phyloP scores from a whole-genome alignment of 768 basidiomycete species.

The Scleroderma bovista region DNA sequence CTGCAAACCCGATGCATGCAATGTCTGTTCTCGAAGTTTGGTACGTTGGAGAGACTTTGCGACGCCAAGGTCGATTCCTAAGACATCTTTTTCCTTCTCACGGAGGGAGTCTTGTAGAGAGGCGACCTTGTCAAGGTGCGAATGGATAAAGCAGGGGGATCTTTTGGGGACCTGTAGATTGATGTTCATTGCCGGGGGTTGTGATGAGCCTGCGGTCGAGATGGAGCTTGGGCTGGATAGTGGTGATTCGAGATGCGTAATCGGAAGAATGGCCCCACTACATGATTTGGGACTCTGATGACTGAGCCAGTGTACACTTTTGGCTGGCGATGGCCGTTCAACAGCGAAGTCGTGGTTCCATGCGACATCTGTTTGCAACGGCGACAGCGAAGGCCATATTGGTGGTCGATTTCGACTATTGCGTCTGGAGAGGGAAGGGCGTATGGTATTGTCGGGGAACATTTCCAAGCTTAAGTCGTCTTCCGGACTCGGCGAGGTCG shows the following conservation, averaged over 20 bases:
- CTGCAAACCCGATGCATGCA: slow-evolving; percentile 12
- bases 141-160: slow-evolving; percentile 93
- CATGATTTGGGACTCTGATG: background rate
- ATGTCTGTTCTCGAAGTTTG: slow-evolving; percentile 6
- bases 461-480: slow-evolving; percentile 7
- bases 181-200: slow-evolving; percentile 23
- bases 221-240: slow-evolving; percentile 15
- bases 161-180: slow-evolving; percentile 20
- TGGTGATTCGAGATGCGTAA: slow-evolving; percentile 12
- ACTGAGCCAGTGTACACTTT: slow-evolving; percentile 12
- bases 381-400: slow-evolving; percentile 14
- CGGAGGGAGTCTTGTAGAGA: slow-evolving; percentile 74
- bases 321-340: slow-evolving; percentile 25
- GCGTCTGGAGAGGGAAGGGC: slow-evolving; percentile 36
- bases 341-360: slow-evolving; percentile 34
- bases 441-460: slow-evolving; percentile 18
- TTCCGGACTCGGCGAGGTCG: slow-evolving; percentile 32
- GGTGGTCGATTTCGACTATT: slow-evolving; percentile 28
- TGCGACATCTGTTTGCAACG: slow-evolving; percentile 29
- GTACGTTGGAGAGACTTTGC: slow-evolving; percentile 41
- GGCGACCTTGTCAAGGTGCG: slow-evolving; percentile 77
- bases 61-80: slow-evolving; percentile 40
- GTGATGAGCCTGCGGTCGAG: slow-evolving; percentile 17
- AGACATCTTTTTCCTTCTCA: slow-evolving; percentile 22
- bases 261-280: slow-evolving; percentile 11